These are phyloP conservation scores for Curvularia sp. DNA, from an alignment of 2,329 filamentous ascomycete species.

Conservation along the genomic window DNA sequence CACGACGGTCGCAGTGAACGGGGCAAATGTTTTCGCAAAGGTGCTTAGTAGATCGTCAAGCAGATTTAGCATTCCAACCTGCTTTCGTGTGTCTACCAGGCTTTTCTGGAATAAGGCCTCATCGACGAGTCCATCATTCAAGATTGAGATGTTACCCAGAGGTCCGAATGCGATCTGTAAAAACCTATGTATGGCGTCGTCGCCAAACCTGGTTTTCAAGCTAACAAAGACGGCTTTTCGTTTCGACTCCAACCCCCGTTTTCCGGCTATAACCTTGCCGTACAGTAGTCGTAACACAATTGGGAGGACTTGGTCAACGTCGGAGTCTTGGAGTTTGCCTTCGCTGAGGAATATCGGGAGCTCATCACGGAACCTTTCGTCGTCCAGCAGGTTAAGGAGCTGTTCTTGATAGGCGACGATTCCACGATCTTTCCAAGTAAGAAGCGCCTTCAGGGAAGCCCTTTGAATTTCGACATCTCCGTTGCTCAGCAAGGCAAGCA, in stretches of 20 bases:
- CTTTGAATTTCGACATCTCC: conserved; percentile 92
- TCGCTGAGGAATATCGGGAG: conserved; percentile 81
- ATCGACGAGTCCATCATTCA: conserved; percentile 60
- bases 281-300: conserved; percentile 87
- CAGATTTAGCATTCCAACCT: conserved; percentile 92
- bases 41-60: conserved; percentile 85
- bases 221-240: conserved; percentile 77
- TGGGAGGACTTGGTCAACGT: conserved; percentile 79
- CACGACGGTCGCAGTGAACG: conserved; percentile 73
- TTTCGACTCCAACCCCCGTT: conserved; percentile 80
- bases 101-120: conserved; percentile 56
- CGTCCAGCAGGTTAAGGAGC: conserved; percentile 84
- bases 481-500: conserved; percentile 80
- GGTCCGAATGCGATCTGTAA: conserved; percentile 80
- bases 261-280: conserved; percentile 84
- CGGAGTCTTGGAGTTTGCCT: conserved; percentile 73
- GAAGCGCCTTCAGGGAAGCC: conserved; percentile 79
- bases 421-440: conserved; percentile 85
- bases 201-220: conserved; percentile 73
- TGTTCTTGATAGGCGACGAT: conserved; percentile 84
- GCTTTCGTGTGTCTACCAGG: conserved; percentile 73
- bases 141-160: conserved; percentile 67
- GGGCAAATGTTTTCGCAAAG: conserved; percentile 74
- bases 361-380: conserved; percentile 90
- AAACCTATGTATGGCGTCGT: conserved; percentile 79